These are phyloP conservation scores for Nigrospora osmanthi DNA, from an alignment of 2,329 filamentous ascomycete genomes.

Conservation along the genomic window DNA sequence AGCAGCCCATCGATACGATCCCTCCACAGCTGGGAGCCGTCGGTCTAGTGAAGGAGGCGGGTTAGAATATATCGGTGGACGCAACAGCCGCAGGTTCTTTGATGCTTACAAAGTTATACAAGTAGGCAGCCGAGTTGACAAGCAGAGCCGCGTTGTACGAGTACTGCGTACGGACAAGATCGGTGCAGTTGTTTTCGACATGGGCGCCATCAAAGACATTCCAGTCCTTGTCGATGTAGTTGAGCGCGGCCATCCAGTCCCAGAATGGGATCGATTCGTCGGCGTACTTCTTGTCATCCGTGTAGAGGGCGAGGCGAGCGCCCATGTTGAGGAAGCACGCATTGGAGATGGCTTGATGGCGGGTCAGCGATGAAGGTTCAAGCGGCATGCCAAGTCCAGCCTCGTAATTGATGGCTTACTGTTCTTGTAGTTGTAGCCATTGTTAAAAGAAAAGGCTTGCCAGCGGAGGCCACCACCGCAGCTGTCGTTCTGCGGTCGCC, in stretches of 20 bases:
- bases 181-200: conserved; percentile 26
- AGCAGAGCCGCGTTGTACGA: conserved; percentile 39
- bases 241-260: conserved; percentile 32
- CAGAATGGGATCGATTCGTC: conserved; percentile 50
- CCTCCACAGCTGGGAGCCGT: conserved; percentile 32
- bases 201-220: conserved; percentile 39
- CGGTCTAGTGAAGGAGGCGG: conserved; percentile 23
- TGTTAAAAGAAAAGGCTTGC: conserved; percentile 54
- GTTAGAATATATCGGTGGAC: no score
- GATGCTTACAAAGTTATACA: conserved; percentile 24
- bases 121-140: conserved; percentile 30
- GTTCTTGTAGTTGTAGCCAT: conserved; percentile 39
- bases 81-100: neutral
- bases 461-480: conserved; percentile 57
- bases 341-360: conserved; percentile 31
- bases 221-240: conserved; percentile 33
- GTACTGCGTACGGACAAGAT: conserved; percentile 38
- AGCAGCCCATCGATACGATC: conserved; percentile 39
- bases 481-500: conserved; percentile 31
- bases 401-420: conserved; percentile 10
- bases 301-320: conserved; percentile 53
- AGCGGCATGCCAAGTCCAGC: neutral
- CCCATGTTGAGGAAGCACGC: conserved; percentile 35
- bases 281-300: conserved; percentile 52
- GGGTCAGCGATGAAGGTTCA: conserved; percentile 3